Evolutionary conservation across 805 yeast species (phyloP).

Genomic region (Wickerhamiella siamensis): DNA sequence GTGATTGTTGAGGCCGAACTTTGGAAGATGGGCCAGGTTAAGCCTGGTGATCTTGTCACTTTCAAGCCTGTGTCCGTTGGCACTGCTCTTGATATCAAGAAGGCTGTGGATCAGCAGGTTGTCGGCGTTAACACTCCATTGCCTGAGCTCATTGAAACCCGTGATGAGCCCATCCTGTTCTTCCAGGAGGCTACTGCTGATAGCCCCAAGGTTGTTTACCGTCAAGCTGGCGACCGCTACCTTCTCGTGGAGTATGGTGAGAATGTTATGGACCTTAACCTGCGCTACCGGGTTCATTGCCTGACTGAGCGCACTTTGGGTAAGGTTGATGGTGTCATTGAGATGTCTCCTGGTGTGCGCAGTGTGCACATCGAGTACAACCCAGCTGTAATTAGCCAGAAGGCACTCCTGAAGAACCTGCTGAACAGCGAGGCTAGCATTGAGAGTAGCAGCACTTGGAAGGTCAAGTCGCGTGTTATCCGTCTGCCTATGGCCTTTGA

Average conservation of each 20-base stretch:
- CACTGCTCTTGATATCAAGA: slow-evolving; percentile 51
- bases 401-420: slow-evolving; percentile 44
- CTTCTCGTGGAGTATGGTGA: slow-evolving; percentile 88
- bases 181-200: slow-evolving; percentile 32
- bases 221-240: slow-evolving; percentile 97
- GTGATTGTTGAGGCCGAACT: slow-evolving; percentile 91
- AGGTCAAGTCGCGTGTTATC: slow-evolving; percentile 66
- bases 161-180: slow-evolving; percentile 52
- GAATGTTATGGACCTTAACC: slow-evolving; percentile 67
- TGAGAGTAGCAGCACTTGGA: slow-evolving; percentile 44
- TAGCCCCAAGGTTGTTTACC: slow-evolving; percentile 63
- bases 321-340: slow-evolving; percentile 65
- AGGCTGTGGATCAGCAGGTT: slow-evolving; percentile 37
- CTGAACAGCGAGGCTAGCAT: slow-evolving; percentile 65
- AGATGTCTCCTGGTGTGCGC: slow-evolving; percentile 95
- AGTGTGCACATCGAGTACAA: slow-evolving; percentile 83
- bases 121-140: slow-evolving; percentile 20
- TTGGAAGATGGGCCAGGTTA: slow-evolving; percentile 98
- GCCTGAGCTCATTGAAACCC: slow-evolving; percentile 37
- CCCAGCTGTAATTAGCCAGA: slow-evolving; percentile 47
- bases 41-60: slow-evolving; percentile 77
- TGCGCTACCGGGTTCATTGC: slow-evolving; percentile 72
- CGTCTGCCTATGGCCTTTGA: slow-evolving; percentile 94
- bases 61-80: slow-evolving; percentile 67
- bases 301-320: slow-evolving; percentile 58